Evolutionary conservation across 208 protist species (phyloP).

Genomic region (Trypanosoma vivax): DNA sequence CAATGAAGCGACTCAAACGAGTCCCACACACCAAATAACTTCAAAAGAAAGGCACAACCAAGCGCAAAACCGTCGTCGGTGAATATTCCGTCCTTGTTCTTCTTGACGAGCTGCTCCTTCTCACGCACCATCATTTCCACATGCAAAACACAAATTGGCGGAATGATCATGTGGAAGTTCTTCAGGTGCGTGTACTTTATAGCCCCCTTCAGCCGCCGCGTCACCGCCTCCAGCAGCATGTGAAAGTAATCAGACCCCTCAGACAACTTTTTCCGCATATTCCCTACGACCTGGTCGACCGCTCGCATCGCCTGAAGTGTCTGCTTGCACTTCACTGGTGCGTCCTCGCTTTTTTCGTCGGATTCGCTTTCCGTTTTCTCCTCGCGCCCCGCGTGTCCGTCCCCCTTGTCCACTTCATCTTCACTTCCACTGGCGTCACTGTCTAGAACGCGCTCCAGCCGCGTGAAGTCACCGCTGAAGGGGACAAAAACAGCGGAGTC

Average conservation of each 20-base stretch:
- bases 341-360: not conserved
- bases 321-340: constrained; percentile 1
- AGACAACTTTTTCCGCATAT: constrained; percentile 85
- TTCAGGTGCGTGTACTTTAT: constrained; percentile 83
- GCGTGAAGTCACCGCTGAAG: constrained; percentile 47
- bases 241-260: constrained; percentile 94
- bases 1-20: constrained; percentile 95
- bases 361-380: constrained; percentile 23
- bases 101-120: constrained; percentile 93
- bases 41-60: constrained; percentile 92
- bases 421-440: too few species aligned
- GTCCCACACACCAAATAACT: constrained; percentile 90
- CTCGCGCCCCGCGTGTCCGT: too few species aligned
- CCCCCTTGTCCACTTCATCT: too few species aligned
- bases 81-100: constrained; percentile 88
- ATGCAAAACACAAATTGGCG: constrained; percentile 91
- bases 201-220: constrained; percentile 33
- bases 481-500: constrained; percentile 91
- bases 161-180: constrained; percentile 94
- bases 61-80: constrained; percentile 97
- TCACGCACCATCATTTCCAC: constrained; percentile 89
- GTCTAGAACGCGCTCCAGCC: constrained; percentile 48
- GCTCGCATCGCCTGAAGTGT: constrained; percentile 54
- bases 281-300: constrained; percentile 69
- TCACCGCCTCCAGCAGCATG: constrained; percentile 92